Percentiles rank a stretch among this genome's conserved stretches.
Conservation (phyloP, 2,329 filamentous ascomycete genomes). For the Alternaria metachromatica region DNA sequence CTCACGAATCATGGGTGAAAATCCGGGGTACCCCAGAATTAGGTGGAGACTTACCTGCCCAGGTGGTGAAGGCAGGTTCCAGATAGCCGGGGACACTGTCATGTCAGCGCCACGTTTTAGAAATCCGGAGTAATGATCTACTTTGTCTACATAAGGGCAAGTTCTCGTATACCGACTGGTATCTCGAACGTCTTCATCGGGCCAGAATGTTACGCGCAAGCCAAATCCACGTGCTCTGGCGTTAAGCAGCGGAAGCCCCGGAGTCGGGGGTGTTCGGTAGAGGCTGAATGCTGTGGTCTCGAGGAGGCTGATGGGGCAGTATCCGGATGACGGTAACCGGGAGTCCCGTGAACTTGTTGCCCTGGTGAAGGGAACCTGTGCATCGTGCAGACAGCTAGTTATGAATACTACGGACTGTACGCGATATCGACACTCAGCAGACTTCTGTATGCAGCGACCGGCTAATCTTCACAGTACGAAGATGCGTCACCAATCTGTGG, state of each 20-base stretch:
- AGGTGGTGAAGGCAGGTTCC: conserved; percentile 1
- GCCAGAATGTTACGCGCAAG: not conserved
- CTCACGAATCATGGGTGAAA: conserved; percentile 6
- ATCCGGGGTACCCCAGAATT: conserved; percentile 10
- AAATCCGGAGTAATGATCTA: not conserved
- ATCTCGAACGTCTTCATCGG: not conserved
- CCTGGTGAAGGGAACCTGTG: not conserved
- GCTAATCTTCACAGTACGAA: not conserved
- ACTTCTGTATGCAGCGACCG: not conserved
- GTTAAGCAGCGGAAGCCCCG: conserved; percentile 1
- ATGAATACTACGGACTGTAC: not conserved
- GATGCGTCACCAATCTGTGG: not conserved
- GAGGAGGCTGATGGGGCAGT: not conserved
- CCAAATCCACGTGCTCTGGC: conserved; percentile 2
- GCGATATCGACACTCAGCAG: not conserved
- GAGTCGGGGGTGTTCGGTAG: conserved; percentile 11
- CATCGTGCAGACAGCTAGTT: not conserved
- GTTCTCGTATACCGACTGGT: conserved; percentile 4
- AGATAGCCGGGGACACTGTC: conserved; percentile 7
- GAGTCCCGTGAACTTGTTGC: not conserved
- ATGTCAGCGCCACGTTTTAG: not conserved
- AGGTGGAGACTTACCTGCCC: conserved; percentile 2
- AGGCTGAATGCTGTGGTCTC: not conserved
- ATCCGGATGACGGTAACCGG: conserved; percentile 18
- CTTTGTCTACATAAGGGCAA: not conserved